phyloP scores from a whole-genome alignment of 441 rosid species.

The Macaranga tanarius region DNA sequence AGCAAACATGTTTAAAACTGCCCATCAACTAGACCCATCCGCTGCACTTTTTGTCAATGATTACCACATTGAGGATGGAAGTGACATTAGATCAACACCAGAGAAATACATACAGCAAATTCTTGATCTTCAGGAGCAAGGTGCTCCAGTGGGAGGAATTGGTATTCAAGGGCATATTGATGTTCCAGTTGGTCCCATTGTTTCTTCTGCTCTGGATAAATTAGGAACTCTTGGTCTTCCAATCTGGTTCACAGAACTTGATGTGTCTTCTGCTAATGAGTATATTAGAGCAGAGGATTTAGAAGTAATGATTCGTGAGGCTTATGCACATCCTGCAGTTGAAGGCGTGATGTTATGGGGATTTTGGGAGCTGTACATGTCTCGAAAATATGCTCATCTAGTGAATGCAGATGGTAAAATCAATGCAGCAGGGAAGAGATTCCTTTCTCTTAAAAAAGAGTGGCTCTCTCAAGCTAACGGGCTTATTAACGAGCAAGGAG shows the following conservation, averaged over 20 bases:
- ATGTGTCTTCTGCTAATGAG: conserved; percentile 72
- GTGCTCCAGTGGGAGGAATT: conserved; percentile 78
- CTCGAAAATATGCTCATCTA: conserved; percentile 55
- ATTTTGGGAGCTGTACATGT: conserved; percentile 90
- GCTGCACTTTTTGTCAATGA: conserved; percentile 76
- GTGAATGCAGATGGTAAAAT: conserved; percentile 81
- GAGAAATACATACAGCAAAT: conserved; percentile 64
- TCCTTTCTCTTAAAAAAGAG: conserved; percentile 62
- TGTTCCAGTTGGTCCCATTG: conserved; percentile 71
- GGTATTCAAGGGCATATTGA: conserved; percentile 90
- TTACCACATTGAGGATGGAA: conserved; percentile 82
- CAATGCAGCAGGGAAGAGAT: conserved; percentile 68
- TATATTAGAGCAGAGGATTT: conserved; percentile 79
- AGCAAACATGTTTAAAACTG: conserved; percentile 66
- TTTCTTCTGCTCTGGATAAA: conserved; percentile 69
- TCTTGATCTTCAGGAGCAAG: conserved; percentile 67
- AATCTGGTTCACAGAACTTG: conserved; percentile 90
- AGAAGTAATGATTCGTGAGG: conserved; percentile 88
- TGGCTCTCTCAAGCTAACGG: conserved; percentile 65
- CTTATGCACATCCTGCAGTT: conserved; percentile 80
- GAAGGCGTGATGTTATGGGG: conserved; percentile 92
- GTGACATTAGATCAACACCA: conserved; percentile 64
- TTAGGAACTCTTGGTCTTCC: conserved; percentile 76
- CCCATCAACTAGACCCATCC: conserved; percentile 68
- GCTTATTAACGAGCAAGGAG: conserved; percentile 43